Base-by-base conservation (phyloP, 345 rosid species). In the Eucalyptus cloeziana region DNA sequence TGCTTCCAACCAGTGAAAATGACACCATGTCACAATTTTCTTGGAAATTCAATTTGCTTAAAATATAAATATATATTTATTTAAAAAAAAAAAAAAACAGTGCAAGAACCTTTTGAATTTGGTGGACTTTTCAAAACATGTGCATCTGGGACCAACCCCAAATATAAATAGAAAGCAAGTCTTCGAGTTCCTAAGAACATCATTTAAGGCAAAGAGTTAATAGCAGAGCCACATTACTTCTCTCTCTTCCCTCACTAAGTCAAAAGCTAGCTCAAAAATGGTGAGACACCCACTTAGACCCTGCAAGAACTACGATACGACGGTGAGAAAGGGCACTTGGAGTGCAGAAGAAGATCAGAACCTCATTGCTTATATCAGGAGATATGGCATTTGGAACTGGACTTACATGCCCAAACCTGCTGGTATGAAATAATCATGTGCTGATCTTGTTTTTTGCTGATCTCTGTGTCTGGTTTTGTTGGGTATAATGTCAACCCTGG, bases 341-440 rank as follows among this genome's bases (percentile, higher is more conserved):
- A 89, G 62, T 86, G 31, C 52, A 3, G 88, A 89, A 58, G 90
- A 89, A 89, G 90, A 89, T 69, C 49, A 33, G 85, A 89, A 89
- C 49, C 64, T 89, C 51, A 60, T 49, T 31, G 86, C 90, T 86
- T 89, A 89, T 62, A 86, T 89, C 62, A 27, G 83, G 33, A 89
- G 86, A 69, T 86, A 86, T 50, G 88, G 88, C 62, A 89, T 89
- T 51, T 89, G 90, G 90, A 89, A 89, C 54, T 86, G 90, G 90
- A 67, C 17, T 86, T 86, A 86, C 22, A 86, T 67, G 85, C 83
- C 88, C 51, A 64, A 69, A 49, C 49, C 71, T n/a, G 85, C 88
- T 31, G 88, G 88, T 87, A 49, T 19, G 83, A 71, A 37, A 37
- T 37, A 21, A 10, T 37, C 47, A 10, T 71, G 27, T 10, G 43